A percentile compares a stretch with the other conserved stretches of the same genome.
phyloP scores from a whole-genome alignment of 306 rosid genomes.

The Prunus davidiana region DNA sequence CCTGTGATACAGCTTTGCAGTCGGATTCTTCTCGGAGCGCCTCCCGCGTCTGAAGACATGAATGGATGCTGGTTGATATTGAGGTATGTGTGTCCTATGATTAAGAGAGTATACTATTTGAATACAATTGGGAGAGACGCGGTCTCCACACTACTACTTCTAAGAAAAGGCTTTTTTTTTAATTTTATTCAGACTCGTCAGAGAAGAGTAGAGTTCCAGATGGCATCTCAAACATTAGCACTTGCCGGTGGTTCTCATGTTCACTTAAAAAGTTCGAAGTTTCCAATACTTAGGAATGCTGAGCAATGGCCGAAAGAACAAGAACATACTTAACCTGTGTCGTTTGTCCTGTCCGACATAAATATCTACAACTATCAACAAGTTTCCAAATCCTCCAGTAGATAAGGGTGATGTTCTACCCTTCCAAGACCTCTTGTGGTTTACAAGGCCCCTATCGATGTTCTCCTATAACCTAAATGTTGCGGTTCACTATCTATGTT shows the following conservation, averaged over 20 bases:
- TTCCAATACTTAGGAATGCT: not conserved
- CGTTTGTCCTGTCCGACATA: too few relatives aligned
- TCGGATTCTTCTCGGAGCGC: not conserved
- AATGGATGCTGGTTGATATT: not conserved
- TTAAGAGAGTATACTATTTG: too few relatives aligned
- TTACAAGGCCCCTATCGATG: not conserved
- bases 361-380: too few relatives aligned
- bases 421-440: too few relatives aligned
- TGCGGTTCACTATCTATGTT: not conserved
- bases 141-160: too few relatives aligned
- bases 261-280: not conserved
- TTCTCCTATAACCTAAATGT: too few relatives aligned
- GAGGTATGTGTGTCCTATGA: not conserved
- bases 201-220: not conserved
- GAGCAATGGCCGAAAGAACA: not conserved
- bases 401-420: too few relatives aligned
- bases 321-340: not conserved
- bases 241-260: too few relatives aligned
- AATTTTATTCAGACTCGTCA: not conserved
- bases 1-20: not conserved
- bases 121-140: too few relatives aligned
- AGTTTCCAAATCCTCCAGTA: not conserved
- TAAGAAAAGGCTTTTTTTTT: too few relatives aligned
- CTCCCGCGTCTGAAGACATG: not conserved
- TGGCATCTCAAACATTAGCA: too few relatives aligned